phyloP scores from a whole-genome alignment of 371 early-diverging fungal species.

The Circinella minor region DNA sequence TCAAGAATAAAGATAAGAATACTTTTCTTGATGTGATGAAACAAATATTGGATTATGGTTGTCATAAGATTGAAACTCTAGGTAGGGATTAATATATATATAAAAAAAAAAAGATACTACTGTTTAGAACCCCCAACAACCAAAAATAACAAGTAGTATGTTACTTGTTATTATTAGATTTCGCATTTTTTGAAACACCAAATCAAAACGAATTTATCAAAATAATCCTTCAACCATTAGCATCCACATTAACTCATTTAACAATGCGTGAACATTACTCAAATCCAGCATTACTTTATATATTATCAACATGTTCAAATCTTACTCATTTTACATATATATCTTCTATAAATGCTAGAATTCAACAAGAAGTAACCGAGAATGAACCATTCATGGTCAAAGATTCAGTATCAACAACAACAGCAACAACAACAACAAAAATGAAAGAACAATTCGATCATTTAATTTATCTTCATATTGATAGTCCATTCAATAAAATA shows the following conservation, averaged over 20 bases:
- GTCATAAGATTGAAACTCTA: neutral
- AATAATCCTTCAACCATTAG: neutral
- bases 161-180: too few species aligned
- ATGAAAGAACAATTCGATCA: neutral
- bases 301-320: neutral
- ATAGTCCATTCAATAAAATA: neutral
- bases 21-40: neutral
- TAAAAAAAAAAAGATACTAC: too few species aligned
- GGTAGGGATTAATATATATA: too few species aligned
- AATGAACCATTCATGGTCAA: too few species aligned
- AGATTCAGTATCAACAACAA: neutral
- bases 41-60: neutral
- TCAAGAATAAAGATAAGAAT: neutral
- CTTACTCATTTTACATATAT: neutral
- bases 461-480: neutral
- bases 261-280: neutral
- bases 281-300: neutral
- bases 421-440: neutral
- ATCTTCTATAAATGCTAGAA: neutral
- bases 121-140: too few species aligned
- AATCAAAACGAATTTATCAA: neutral
- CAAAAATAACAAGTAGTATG: too few species aligned
- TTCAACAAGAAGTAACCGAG: neutral
- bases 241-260: neutral
- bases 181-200: neutral